phyloP scores from a whole-genome alignment of 1,284 basidiomycete species.

The Salmacisia buchloeana region DNA sequence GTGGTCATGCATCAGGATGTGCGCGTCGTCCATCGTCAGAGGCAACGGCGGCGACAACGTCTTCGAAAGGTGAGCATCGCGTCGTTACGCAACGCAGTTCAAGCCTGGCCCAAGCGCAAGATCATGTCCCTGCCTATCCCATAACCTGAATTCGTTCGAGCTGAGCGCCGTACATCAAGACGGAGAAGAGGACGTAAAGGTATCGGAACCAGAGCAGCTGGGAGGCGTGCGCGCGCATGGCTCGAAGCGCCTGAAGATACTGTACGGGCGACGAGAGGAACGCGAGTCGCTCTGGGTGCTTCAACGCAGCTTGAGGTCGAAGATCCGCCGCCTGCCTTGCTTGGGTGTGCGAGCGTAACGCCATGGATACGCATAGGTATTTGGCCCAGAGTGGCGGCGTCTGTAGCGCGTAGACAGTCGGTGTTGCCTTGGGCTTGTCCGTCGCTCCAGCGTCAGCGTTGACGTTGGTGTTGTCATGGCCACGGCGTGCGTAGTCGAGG shows the following conservation, averaged over 20 bases:
- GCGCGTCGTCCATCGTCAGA: not conserved
- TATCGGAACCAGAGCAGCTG: slow-evolving; percentile 49
- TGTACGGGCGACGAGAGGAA: slow-evolving; percentile 21
- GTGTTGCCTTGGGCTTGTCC: not conserved
- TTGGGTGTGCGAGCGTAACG: slow-evolving; percentile 8
- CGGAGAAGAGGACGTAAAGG: slow-evolving; percentile 36
- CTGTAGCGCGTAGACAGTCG: slow-evolving; percentile 21
- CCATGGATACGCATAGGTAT: slow-evolving; percentile 24
- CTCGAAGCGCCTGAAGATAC: slow-evolving; percentile 24
- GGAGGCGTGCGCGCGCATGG: slow-evolving; percentile 39
- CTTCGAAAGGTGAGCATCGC: not conserved
- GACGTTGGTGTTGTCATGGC: too few species aligned
- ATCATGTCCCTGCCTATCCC: too few species aligned
- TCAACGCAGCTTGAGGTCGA: not conserved
- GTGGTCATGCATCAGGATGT: not conserved
- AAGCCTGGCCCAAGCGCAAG: too few species aligned
- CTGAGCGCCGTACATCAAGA: slow-evolving; percentile 29
- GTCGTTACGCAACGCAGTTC: slow-evolving; percentile 7
- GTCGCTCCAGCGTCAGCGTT: too few species aligned
- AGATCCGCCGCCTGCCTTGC: slow-evolving; percentile 16
- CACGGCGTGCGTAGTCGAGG: too few species aligned
- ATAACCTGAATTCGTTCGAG: not conserved
- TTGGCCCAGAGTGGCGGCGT: slow-evolving; percentile 26
- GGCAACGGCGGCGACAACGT: not conserved
- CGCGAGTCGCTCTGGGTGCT: not conserved